These are phyloP conservation scores for Ganoderma lingzhi DNA, from an alignment of 1,284 basidiomycete genomes.

Conservation along the genomic window DNA sequence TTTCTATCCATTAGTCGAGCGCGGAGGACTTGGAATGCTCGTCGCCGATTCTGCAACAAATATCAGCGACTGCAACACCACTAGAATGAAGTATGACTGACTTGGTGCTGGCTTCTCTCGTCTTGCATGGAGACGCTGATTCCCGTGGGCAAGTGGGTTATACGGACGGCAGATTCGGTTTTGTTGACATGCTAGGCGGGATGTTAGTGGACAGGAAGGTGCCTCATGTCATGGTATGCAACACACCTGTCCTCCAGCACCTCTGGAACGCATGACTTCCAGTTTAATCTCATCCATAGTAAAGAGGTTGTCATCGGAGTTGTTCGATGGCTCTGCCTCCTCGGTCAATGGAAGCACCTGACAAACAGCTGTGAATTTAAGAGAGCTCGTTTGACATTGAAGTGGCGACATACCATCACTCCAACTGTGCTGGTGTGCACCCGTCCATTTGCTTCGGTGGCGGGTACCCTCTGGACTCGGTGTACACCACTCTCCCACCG, in stretches of 20 bases:
- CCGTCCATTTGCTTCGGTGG: slow-evolving; percentile 87
- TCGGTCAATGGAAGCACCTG: slow-evolving; percentile 85
- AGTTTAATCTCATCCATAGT: slow-evolving; percentile 88
- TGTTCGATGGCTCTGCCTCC: slow-evolving; percentile 51
- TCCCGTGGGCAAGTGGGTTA: slow-evolving; percentile 94
- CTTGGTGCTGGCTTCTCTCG: slow-evolving; percentile 95
- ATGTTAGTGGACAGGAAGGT: neutral
- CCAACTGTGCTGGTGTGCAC: slow-evolving; percentile 95
- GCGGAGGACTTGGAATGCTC: slow-evolving; percentile 88
- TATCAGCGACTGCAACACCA: slow-evolving; percentile 9
- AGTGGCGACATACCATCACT: slow-evolving; percentile 68
- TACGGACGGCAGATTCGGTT: slow-evolving; percentile 97
- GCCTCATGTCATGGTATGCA: neutral
- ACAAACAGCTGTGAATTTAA: neutral
- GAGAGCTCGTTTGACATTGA: neutral
- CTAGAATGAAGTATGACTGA: slow-evolving; percentile 41
- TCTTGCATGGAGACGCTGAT: slow-evolving; percentile 99
- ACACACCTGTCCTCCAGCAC: slow-evolving; percentile 93
- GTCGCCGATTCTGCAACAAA: slow-evolving; percentile 75
- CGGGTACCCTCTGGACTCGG: slow-evolving; percentile 93
- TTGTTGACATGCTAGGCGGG: slow-evolving; percentile 91
- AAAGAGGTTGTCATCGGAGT: slow-evolving; percentile 64
- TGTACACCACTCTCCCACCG: slow-evolving; percentile 96
- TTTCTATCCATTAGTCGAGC: slow-evolving; percentile 86
- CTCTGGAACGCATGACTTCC: slow-evolving; percentile 95